Conservation (phyloP, 306 rosid species). For the Sphenostylis stenocarpa region DNA sequence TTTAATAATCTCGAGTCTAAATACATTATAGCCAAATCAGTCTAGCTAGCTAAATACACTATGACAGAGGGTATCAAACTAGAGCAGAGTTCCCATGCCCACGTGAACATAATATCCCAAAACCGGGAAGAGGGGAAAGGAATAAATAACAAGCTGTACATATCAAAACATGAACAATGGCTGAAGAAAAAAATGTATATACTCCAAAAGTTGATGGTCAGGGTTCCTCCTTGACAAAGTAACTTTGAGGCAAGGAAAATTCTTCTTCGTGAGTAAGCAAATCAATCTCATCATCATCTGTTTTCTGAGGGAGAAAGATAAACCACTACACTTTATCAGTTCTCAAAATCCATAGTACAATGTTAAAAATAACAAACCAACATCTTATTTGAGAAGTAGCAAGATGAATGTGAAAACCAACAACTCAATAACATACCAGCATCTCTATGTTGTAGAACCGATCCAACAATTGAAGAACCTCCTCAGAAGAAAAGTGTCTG, state of each 20-base stretch:
- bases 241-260: conserved; percentile 81
- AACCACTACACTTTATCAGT: conserved; percentile 24
- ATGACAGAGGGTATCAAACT: background rate
- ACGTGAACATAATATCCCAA: conserved; percentile 14
- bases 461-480: conserved; percentile 89
- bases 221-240: conserved; percentile 74
- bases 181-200: conserved; percentile 29
- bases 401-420: background rate
- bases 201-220: conserved; percentile 40
- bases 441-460: conserved; percentile 93
- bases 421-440: conserved; percentile 62
- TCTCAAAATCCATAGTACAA: conserved; percentile 19
- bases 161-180: conserved; percentile 5
- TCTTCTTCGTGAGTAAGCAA: conserved; percentile 81
- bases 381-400: background rate
- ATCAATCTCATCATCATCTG: conserved; percentile 86
- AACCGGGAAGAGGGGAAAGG: background rate
- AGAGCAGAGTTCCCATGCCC: background rate
- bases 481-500: conserved; percentile 81
- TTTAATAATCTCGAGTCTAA: background rate
- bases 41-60: conserved; percentile 8
- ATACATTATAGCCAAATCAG: background rate
- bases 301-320: conserved; percentile 54
- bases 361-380: conserved; percentile 12
- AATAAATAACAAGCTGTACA: conserved; percentile 31